phyloP scores from a whole-genome alignment of 371 early-diverging fungal genomes.

The Spiromyces aspiralis region DNA sequence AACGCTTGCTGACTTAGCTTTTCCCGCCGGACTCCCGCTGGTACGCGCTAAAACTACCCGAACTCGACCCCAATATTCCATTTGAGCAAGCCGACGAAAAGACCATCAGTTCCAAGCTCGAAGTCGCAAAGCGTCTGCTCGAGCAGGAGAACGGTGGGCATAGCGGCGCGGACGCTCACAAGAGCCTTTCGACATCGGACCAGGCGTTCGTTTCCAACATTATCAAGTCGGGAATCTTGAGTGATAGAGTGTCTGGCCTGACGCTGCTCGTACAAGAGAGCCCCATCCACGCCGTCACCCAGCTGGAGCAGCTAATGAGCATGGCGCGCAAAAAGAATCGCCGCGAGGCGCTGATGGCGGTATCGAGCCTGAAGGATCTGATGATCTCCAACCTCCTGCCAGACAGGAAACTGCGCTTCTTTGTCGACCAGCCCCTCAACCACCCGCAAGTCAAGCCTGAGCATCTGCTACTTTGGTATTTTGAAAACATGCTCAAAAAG shows the following conservation, averaged over 20 bases:
- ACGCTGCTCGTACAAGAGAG: constrained; percentile 83
- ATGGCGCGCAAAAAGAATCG: constrained; percentile 83
- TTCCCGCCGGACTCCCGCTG: neutral
- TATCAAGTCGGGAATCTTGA: constrained; percentile 74
- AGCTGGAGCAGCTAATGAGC: constrained; percentile 60
- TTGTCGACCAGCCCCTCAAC: constrained; percentile 67
- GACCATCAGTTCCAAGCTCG: neutral
- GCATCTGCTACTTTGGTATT: constrained; percentile 75
- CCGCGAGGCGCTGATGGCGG: constrained; percentile 67
- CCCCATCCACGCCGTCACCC: constrained; percentile 64
- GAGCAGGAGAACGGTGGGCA: constrained; percentile 50
- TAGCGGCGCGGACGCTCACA: constrained; percentile 20
- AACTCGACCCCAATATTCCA: neutral
- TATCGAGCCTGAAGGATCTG: constrained; percentile 81
- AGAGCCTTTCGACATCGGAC: constrained; percentile 53
- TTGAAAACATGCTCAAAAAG: constrained; percentile 86
- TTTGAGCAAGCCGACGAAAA: neutral
- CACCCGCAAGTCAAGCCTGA: constrained; percentile 37
- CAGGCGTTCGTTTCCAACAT: constrained; percentile 71
- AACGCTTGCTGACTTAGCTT: too few relatives aligned
- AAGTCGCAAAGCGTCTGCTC: constrained; percentile 1
- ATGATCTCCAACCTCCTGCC: constrained; percentile 59
- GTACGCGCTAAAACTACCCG: neutral
- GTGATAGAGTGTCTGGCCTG: constrained; percentile 84
- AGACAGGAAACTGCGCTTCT: constrained; percentile 73